phyloP scores from a whole-genome alignment of 345 rosid species.

The Corchorus capsularis region DNA sequence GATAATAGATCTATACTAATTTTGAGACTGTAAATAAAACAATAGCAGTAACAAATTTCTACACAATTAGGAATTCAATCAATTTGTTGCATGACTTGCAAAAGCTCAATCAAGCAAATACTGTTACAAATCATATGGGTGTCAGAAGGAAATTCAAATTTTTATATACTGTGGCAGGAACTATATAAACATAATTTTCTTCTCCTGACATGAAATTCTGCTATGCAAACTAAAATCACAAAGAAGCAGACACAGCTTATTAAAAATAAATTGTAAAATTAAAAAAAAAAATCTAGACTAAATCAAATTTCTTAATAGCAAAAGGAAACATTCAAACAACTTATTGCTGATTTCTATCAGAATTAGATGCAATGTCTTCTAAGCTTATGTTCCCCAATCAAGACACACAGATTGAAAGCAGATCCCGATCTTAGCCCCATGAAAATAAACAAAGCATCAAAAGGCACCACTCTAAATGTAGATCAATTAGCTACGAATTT shows the following conservation, averaged over 20 bases:
- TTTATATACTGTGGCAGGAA: not conserved
- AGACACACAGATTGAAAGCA: not conserved
- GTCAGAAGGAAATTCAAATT: not conserved
- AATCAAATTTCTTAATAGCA: not conserved
- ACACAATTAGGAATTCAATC: not conserved
- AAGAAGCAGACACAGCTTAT: not conserved
- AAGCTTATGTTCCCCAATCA: not conserved
- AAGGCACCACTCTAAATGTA: not conserved
- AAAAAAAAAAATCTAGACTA: not conserved
- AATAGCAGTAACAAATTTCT: not conserved
- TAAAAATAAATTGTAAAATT: not conserved
- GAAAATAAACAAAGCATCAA: not conserved
- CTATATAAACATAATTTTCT: not conserved
- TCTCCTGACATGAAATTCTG: not conserved
- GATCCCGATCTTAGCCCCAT: not conserved
- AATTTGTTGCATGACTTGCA: not conserved
- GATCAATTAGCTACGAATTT: not conserved
- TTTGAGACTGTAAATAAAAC: not conserved
- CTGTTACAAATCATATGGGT: not conserved
- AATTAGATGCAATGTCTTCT: not conserved
- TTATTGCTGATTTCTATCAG: not conserved
- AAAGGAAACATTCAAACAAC: not conserved
- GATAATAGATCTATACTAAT: not conserved
- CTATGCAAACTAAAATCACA: not conserved
- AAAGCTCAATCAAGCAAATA: not conserved